Evolutionary conservation across 306 rosid genomes (phyloP).

Genomic region (Betula pendula): DNA sequence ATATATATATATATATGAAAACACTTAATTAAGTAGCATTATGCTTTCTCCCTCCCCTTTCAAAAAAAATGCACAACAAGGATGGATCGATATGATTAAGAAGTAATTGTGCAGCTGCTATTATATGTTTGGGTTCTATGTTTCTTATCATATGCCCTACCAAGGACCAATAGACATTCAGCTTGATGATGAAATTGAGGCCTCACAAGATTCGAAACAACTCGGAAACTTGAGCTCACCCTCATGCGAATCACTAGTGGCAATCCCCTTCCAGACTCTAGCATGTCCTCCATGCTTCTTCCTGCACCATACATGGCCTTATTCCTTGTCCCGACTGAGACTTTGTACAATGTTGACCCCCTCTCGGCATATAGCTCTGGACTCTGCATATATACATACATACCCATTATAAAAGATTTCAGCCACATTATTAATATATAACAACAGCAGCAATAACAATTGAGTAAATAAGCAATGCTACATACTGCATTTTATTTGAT

Average conservation of each 20-base stretch:
- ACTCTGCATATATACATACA: constrained; percentile 51
- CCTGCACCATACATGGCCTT: constrained; percentile 93
- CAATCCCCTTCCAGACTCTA: constrained; percentile 68
- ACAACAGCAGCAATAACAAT: no score
- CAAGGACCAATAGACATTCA: constrained; percentile 55
- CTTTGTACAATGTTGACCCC: constrained; percentile 47
- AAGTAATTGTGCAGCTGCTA: constrained; percentile 51
- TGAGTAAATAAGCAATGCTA: no score
- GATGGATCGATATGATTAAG: constrained; percentile 8
- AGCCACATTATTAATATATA: no score
- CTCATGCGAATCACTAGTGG: constrained; percentile 41
- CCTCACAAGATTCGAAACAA: constrained; percentile 53
- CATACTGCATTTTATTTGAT: no score
- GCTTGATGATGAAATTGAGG: constrained; percentile 59
- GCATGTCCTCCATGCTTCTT: constrained; percentile 75
- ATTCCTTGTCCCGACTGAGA: constrained; percentile 52
- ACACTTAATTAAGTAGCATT: no score
- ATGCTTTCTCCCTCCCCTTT: not conserved
- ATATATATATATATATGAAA: no score
- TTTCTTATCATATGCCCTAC: constrained; percentile 44
- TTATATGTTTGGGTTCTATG: constrained; percentile 57
- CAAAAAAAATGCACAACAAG: not conserved
- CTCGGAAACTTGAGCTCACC: constrained; percentile 44
- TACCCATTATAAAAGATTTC: not conserved
- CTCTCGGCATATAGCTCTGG: constrained; percentile 59